Percentiles rank a stretch among this genome's conserved stretches.
phyloP scores from a whole-genome alignment of 2,329 filamentous ascomycete genomes.

The Exophiala phaeomuriformis region DNA sequence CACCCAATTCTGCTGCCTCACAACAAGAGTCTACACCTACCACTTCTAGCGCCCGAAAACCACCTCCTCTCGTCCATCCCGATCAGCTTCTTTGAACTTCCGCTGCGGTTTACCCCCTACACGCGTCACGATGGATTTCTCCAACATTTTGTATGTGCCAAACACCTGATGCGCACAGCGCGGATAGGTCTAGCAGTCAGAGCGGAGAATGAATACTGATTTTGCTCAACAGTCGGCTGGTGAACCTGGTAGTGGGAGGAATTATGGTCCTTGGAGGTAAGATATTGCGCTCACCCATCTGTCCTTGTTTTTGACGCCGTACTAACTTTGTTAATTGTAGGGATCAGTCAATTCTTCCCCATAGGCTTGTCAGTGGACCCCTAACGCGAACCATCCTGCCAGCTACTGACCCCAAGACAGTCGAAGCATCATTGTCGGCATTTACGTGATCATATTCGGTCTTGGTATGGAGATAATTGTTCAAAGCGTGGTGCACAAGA shows the following conservation, averaged over 20 bases:
- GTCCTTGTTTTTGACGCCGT: slow-evolving; percentile 28
- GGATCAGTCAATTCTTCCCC: slow-evolving; percentile 43
- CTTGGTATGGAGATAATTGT: slow-evolving; percentile 51
- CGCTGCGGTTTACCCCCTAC: not conserved
- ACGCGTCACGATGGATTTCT: slow-evolving; percentile 67
- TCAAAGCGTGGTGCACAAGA: not conserved
- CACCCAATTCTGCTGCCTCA: not conserved
- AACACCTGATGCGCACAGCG: not conserved
- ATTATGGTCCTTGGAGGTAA: slow-evolving; percentile 77
- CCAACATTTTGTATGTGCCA: slow-evolving; percentile 73
- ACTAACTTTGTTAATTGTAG: slow-evolving; percentile 19
- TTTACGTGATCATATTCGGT: slow-evolving; percentile 88
- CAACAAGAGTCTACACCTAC: not conserved
- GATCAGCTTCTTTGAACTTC: not conserved
- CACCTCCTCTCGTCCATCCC: not conserved
- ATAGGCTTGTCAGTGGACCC: slow-evolving; percentile 29
- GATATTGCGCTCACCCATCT: slow-evolving; percentile 27
- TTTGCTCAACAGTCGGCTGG: slow-evolving; percentile 63
- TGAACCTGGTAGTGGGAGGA: slow-evolving; percentile 81
- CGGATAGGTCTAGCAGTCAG: not conserved
- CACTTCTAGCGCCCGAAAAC: not conserved
- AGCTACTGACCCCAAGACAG: slow-evolving; percentile 37
- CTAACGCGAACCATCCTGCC: not conserved
- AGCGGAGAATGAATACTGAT: slow-evolving; percentile 4
- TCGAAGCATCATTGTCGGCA: slow-evolving; percentile 67